Conservation (phyloP, 306 rosid genomes). For the Medicago arabica region DNA sequence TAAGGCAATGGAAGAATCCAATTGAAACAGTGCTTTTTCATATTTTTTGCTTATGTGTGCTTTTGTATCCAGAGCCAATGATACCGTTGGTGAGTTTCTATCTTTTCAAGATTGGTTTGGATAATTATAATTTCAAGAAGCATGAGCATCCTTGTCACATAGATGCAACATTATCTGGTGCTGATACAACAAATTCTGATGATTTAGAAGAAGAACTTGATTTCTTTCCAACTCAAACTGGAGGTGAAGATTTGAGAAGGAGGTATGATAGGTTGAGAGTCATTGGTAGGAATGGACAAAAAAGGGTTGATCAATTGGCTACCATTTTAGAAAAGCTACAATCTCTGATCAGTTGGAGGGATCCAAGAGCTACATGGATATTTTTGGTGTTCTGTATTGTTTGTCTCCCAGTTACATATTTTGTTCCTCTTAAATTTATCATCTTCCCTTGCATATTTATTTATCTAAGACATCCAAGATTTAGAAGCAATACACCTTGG, state of each 20-base stretch:
- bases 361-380: conserved; percentile 51
- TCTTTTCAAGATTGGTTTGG: conserved; percentile 31
- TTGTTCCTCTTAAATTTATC: conserved; percentile 32
- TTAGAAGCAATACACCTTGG: conserved; percentile 32
- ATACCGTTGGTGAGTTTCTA: conserved; percentile 38
- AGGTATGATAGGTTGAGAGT: conserved; percentile 52
- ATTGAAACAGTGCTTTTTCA: conserved; percentile 21
- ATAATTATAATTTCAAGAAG: conserved; percentile 29
- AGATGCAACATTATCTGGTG: conserved; percentile 51
- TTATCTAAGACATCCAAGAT: conserved; percentile 52
- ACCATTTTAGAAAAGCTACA: conserved; percentile 51
- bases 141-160: conserved; percentile 44
- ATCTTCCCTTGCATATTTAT: conserved; percentile 26
- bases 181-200: conserved; percentile 38
- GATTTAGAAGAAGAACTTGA: conserved; percentile 61
- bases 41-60: conserved; percentile 36
- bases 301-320: conserved; percentile 39
- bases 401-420: conserved; percentile 29
- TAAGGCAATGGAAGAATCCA: conserved; percentile 46
- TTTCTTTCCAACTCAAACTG: conserved; percentile 42
- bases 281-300: conserved; percentile 45
- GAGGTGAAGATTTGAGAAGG: conserved; percentile 42
- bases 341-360: conserved; percentile 53
- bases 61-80: conserved; percentile 37
- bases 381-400: conserved; percentile 45